Base-by-base conservation (phyloP, 1,284 basidiomycete genomes). In the Fomitopsis schrenkii region DNA sequence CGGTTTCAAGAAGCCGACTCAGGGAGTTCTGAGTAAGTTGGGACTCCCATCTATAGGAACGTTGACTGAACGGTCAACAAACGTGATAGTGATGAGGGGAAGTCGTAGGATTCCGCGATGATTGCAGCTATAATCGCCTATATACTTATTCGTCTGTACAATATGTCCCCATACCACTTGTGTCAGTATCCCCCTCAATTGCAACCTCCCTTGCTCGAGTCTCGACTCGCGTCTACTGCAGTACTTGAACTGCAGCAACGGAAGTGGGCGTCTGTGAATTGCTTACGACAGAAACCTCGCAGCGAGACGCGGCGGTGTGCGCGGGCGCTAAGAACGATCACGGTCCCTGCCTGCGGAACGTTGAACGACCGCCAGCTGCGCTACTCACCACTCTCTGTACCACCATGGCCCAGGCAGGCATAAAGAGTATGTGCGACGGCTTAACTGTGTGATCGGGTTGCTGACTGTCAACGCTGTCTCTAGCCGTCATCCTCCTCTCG, bases 401-500 rank as follows among this genome's bases (percentile, higher is more conserved):
- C 55, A 65, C 57, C 48, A 73, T 73, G 72, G 66, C 66, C 28
- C 65, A 68, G 46, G 73, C 73, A 62, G 73, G 73, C 38, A 72
- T 73, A 56, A 74, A 73, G 67, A 73, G 73, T 74, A 55, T 42
- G 70, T 68, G 60, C 57, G 55, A 22, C 17, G 59, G 53, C 8
- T 61, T 33, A 42, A 52, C 42, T 52, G 55, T 44, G 58, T 22
- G 53, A 53, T 65, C 38, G 56, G 40, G 59, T 55, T 59, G 62
- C 60, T 64, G 46, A 67, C 60, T 22, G 41, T 62, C 50, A 60
- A 59, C 30, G 30, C 30, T n/a, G 26, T 30, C n/a, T 30, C 22
- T 58, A 97, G 94, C 93, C 71, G 94, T 97, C 68, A 95, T 97
- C 68, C 82, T 97, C 62, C 87, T 98, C 58, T 95, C 97, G 4